Conservation (phyloP, 768 basidiomycete genomes). For the Russula brevipes region DNA sequence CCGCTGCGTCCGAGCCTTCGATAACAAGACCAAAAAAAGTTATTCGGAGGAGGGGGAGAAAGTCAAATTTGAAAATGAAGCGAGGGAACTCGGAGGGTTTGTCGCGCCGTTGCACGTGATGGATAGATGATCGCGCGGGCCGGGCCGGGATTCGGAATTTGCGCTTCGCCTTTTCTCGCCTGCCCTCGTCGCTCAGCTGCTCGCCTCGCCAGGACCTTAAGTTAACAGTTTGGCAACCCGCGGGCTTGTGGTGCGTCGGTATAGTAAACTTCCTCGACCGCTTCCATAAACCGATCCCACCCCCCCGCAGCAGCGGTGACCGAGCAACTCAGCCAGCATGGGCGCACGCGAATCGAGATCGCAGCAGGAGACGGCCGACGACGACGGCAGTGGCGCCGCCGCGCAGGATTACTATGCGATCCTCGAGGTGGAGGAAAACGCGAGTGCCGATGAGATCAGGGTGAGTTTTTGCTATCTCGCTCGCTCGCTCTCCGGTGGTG, state of each 20-base stretch:
- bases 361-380: slow-evolving; percentile 29
- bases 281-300: background rate
- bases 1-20: too few species aligned
- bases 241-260: background rate
- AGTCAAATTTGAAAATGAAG: background rate
- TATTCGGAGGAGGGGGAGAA: too few species aligned
- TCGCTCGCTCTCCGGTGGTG: too few species aligned
- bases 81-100: too few species aligned
- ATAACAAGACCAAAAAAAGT: too few species aligned
- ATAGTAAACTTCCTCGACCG: background rate
- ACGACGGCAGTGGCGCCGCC: slow-evolving; percentile 21
- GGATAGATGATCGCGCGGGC: background rate
- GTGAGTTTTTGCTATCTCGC: slow-evolving; percentile 34
- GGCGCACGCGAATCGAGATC: slow-evolving; percentile 63
- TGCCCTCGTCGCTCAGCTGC: too few species aligned
- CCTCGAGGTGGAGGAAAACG: slow-evolving; percentile 74
- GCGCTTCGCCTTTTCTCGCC: too few species aligned
- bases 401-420: slow-evolving; percentile 75
- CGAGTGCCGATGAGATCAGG: slow-evolving; percentile 86
- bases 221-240: background rate
- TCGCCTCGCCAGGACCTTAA: too few species aligned
- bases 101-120: background rate
- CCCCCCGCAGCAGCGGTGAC: background rate
- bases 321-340: slow-evolving; percentile 39
- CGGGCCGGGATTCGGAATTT: background rate